phyloP scores from a whole-genome alignment of 2,329 filamentous ascomycete species.

The Massarina eburnea region DNA sequence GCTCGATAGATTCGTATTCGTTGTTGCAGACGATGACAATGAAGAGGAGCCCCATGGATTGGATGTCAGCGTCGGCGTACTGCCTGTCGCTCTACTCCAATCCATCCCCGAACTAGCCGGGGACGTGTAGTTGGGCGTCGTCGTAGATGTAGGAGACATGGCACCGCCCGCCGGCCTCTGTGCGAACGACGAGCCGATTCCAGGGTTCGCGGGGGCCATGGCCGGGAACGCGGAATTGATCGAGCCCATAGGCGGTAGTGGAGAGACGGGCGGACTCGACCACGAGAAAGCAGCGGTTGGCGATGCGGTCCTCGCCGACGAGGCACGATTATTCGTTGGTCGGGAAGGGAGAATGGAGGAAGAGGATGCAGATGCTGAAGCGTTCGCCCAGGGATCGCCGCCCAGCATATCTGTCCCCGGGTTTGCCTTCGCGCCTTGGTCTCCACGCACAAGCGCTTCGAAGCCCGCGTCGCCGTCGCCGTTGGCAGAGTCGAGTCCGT shows the following conservation, averaged over 20 bases:
- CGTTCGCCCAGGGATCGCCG: conserved; percentile 47
- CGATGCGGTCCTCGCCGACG: conserved; percentile 27
- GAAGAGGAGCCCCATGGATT: conserved; percentile 24
- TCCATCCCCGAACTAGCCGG: conserved; percentile 26
- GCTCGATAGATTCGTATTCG: conserved; percentile 14
- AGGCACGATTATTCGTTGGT: conserved; percentile 25
- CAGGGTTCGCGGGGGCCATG: conserved; percentile 38
- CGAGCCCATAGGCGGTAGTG: conserved; percentile 44
- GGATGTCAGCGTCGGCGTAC: conserved; percentile 14
- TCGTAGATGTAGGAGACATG: conserved; percentile 24
- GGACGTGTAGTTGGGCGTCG: conserved; percentile 25
- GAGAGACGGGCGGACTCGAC: conserved; percentile 45
- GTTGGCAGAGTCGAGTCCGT: conserved; percentile 58
- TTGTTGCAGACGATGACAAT: conserved; percentile 10
- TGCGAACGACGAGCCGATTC: conserved; percentile 38
- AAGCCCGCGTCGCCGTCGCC: conserved; percentile 74
- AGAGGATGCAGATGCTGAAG: conserved; percentile 33
- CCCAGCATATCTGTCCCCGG: conserved; percentile 43
- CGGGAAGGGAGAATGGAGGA: conserved; percentile 36
- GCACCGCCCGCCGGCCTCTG: conserved; percentile 40
- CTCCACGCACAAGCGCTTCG: conserved; percentile 81
- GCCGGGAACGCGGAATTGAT: conserved; percentile 41
- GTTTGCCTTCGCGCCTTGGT: conserved; percentile 39
- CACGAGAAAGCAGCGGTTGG: conserved; percentile 49
- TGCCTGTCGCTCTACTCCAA: conserved; percentile 31